Conservation (phyloP, 208 protist genomes). For the Acanthamoeba castellanii region DNA sequence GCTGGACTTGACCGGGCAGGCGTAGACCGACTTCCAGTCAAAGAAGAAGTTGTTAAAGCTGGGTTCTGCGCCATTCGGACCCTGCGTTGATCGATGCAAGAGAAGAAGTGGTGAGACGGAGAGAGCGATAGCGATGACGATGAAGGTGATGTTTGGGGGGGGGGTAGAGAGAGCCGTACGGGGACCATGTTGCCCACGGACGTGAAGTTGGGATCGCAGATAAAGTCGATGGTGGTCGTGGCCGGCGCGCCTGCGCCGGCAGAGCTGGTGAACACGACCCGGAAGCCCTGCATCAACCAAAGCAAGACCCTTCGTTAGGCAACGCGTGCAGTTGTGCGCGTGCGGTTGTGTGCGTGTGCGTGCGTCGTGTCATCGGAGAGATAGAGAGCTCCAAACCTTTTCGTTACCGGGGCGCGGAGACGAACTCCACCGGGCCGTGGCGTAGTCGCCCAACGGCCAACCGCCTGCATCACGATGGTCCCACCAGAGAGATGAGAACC, state of each 20-base stretch:
- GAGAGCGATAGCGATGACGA: neutral
- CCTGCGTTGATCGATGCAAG: neutral
- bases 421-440: neutral
- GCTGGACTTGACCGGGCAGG: neutral
- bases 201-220: constrained; percentile 16
- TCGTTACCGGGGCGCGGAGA: neutral
- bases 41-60: neutral
- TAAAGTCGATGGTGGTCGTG: constrained; percentile 52
- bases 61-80: constrained; percentile 19
- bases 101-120: neutral
- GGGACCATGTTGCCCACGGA: neutral
- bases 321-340: neutral
- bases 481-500: neutral
- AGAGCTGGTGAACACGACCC: neutral
- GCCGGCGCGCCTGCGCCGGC: neutral
- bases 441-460: neutral
- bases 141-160: no score
- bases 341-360: neutral
- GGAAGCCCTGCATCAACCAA: constrained; percentile 51
- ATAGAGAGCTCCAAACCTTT: neutral
- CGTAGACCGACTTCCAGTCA: constrained; percentile 30
- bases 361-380: neutral
- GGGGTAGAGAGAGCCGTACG: neutral
- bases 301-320: neutral
- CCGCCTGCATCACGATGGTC: neutral